Evolutionary conservation across 805 yeast genomes (phyloP).

Genomic region (Cyberlindnera euphorbiiphila): DNA sequence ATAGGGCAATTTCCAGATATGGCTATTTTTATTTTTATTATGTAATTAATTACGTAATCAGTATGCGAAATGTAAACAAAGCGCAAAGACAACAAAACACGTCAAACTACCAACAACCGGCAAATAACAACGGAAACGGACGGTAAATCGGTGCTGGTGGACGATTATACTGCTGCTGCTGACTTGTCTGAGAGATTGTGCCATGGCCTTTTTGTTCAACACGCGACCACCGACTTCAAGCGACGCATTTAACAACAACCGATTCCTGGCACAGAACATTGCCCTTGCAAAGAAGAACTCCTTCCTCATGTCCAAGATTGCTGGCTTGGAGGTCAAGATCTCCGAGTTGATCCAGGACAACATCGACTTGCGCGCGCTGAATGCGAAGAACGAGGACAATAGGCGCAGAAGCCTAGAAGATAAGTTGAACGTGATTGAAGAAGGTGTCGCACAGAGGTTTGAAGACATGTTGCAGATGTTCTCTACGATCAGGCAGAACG

Average conservation of each 20-base stretch:
- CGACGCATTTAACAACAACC: constrained; percentile 21
- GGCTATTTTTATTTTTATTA: constrained; percentile 1
- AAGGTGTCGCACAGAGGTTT: constrained; percentile 37
- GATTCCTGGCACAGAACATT: constrained; percentile 39
- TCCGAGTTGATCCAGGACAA: constrained; percentile 50
- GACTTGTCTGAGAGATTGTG: too few species aligned
- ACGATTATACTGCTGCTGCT: too few species aligned
- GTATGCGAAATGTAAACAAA: constrained; percentile 15
- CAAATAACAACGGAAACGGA: constrained; percentile 2
- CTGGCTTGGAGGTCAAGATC: constrained; percentile 49
- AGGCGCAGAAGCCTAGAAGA: constrained; percentile 35
- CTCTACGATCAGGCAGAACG: constrained; percentile 36
- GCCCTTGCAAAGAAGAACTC: constrained; percentile 60
- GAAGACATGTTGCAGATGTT: constrained; percentile 44
- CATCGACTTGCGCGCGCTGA: constrained; percentile 36
- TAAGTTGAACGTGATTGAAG: constrained; percentile 38
- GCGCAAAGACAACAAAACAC: constrained; percentile 8
- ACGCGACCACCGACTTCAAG: constrained; percentile 9
- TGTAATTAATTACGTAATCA: too few species aligned
- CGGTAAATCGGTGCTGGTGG: too few species aligned
- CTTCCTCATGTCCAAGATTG: constrained; percentile 44
- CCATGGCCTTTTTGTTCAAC: constrained; percentile 26
- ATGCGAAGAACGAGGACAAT: constrained; percentile 29
- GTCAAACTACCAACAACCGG: background rate
- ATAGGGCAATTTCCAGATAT: constrained; percentile 1